These are phyloP conservation scores for Dillenia turbinata DNA, from an alignment of 164 flowering plant genomes.

Conservation along the genomic window DNA sequence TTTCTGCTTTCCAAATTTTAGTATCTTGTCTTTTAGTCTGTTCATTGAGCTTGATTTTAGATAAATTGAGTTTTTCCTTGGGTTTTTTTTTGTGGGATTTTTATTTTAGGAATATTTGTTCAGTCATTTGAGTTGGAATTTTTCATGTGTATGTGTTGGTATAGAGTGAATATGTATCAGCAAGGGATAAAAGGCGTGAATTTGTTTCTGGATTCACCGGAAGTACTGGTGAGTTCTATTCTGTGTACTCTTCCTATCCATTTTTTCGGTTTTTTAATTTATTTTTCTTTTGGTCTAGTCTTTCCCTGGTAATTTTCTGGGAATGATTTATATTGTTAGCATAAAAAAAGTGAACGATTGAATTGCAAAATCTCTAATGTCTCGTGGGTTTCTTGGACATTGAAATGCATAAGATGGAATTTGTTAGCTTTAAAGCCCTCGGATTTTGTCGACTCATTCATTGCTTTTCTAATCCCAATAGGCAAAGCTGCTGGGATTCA, in stretches of 20 bases:
- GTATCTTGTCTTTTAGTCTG: background rate
- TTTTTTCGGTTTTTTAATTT: background rate
- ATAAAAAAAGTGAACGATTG: no score
- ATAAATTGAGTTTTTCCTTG: background rate
- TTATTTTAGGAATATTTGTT: background rate
- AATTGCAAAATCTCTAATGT: no score
- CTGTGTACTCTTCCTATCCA: background rate
- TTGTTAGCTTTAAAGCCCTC: no score
- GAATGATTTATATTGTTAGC: no score
- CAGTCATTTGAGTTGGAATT: background rate
- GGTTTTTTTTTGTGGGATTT: background rate
- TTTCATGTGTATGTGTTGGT: constrained; percentile 7
- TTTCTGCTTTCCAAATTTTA: background rate
- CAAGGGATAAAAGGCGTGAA: constrained; percentile 75
- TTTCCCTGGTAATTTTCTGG: background rate
- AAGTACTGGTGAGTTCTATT: constrained; percentile 73
- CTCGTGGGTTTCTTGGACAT: no score
- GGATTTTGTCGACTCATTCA: no score
- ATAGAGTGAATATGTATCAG: constrained; percentile 96
- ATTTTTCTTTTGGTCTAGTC: background rate
- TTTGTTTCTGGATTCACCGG: constrained; percentile 97
- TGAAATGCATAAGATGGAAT: no score
- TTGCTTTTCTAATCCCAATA: no score
- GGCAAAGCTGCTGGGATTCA: no score
- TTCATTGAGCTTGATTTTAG: background rate